phyloP scores from a whole-genome alignment of 495 filamentous ascomycete species.

The Glarea lozoyensis region DNA sequence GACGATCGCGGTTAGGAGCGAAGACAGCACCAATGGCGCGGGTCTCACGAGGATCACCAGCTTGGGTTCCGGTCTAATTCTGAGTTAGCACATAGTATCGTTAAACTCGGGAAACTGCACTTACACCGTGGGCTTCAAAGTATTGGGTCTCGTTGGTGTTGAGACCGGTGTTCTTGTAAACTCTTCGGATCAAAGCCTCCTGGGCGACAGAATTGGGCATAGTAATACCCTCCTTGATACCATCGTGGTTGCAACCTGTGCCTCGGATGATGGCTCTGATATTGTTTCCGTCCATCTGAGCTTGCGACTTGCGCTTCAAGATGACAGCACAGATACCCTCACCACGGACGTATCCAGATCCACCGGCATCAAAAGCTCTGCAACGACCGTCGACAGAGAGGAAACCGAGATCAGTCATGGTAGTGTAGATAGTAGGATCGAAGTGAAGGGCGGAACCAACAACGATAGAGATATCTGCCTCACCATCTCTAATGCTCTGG shows the following conservation, averaged over 20 bases:
- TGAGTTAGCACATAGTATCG: too few species aligned
- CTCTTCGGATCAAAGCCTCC: constrained; percentile 39
- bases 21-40: constrained; percentile 43
- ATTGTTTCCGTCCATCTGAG: constrained; percentile 41
- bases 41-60: constrained; percentile 53
- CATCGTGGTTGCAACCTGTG: constrained; percentile 51
- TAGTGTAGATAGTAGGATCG: constrained; percentile 26
- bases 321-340: constrained; percentile 51
- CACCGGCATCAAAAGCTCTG: constrained; percentile 49
- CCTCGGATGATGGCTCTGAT: constrained; percentile 55
- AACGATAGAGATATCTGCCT: not conserved
- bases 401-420: constrained; percentile 18
- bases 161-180: constrained; percentile 39
- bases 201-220: constrained; percentile 49
- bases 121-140: constrained; percentile 25
- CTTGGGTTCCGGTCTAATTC: constrained; percentile 51
- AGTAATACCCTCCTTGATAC: constrained; percentile 48
- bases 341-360: constrained; percentile 55
- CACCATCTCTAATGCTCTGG: not conserved
- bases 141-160: constrained; percentile 34
- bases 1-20: constrained; percentile 25
- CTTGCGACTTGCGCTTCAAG: constrained; percentile 50
- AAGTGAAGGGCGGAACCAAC: not conserved
- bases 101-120: too few species aligned
- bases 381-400: constrained; percentile 35